Evolutionary conservation across 2,329 filamentous ascomycete species (phyloP).

Genomic region (Macroventuria anomochaeta): DNA sequence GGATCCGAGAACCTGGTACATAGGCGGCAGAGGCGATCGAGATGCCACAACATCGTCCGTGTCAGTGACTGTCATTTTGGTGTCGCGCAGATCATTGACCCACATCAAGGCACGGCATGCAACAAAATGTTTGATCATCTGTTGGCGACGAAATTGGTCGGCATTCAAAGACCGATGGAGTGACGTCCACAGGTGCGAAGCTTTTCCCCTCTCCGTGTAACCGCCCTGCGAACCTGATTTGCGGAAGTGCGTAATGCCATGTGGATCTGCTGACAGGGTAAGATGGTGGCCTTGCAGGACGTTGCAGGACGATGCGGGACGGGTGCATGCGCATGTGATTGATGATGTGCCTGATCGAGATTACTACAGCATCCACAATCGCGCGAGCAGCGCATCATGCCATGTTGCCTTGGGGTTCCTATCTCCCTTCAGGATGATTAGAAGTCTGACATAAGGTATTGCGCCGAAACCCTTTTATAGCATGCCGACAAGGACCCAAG

Average conservation of each 20-base stretch:
- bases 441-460: conserved; percentile 13
- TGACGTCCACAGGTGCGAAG: background rate
- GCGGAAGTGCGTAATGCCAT: conserved; percentile 27
- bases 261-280: conserved; percentile 33
- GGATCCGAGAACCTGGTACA: conserved; percentile 19
- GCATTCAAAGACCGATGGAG: background rate
- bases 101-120: conserved; percentile 10
- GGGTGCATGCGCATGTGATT: conserved; percentile 36
- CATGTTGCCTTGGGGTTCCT: conserved; percentile 16
- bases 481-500: background rate
- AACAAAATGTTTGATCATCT: conserved; percentile 4
- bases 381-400: conserved; percentile 18
- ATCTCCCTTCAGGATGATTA: conserved; percentile 12
- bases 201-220: conserved; percentile 7
- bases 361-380: conserved; percentile 20
- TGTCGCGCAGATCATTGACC: background rate
- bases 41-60: conserved; percentile 12
- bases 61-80: conserved; percentile 9
- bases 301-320: conserved; percentile 18
- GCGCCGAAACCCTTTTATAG: conserved; percentile 4
- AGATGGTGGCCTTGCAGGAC: conserved; percentile 11
- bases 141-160: background rate
- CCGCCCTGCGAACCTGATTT: conserved; percentile 25
- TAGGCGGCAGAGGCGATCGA: conserved; percentile 16
- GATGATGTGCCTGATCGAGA: conserved; percentile 28